Percentiles rank a stretch among this genome's conserved stretches.
Evolutionary conservation across 192 early-diverging fungal species (phyloP).

Genomic region (Dispira parvispora): DNA sequence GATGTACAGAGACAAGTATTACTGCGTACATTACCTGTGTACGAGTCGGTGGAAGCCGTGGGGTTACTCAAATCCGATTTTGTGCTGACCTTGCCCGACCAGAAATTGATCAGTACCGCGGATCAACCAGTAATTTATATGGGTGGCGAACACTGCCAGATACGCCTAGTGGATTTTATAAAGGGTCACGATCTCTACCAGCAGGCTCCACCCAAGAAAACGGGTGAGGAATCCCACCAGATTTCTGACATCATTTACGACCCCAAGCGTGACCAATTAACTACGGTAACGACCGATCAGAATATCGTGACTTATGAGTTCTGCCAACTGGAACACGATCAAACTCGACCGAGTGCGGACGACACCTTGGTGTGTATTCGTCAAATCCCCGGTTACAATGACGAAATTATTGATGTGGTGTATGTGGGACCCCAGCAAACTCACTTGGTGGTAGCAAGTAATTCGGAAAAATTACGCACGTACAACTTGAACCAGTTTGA

Average conservation of each 20-base stretch:
- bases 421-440: slow-evolving; percentile 56
- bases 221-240: slow-evolving; percentile 32
- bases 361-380: slow-evolving; percentile 36
- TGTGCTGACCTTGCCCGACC: slow-evolving; percentile 11
- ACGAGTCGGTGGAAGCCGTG: slow-evolving; percentile 73
- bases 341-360: not conserved
- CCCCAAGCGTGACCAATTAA: slow-evolving; percentile 33
- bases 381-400: slow-evolving; percentile 90
- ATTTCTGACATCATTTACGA: slow-evolving; percentile 57
- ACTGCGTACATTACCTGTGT: slow-evolving; percentile 69
- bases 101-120: not conserved
- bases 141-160: slow-evolving; percentile 63
- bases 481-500: slow-evolving; percentile 64
- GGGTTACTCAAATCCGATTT: slow-evolving; percentile 41
- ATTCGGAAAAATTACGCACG: slow-evolving; percentile 80
- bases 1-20: slow-evolving; percentile 44
- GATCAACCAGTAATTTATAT: slow-evolving; percentile 44
- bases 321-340: slow-evolving; percentile 6
- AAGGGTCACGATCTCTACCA: slow-evolving; percentile 49
- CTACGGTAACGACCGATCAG: slow-evolving; percentile 75
- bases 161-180: slow-evolving; percentile 78
- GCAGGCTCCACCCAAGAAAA: slow-evolving; percentile 47
- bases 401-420: slow-evolving; percentile 79
- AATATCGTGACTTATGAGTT: slow-evolving; percentile 68
- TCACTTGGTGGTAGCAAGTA: slow-evolving; percentile 78